Conservation (phyloP, 805 yeast genomes). For the Teunomyces stri region DNA sequence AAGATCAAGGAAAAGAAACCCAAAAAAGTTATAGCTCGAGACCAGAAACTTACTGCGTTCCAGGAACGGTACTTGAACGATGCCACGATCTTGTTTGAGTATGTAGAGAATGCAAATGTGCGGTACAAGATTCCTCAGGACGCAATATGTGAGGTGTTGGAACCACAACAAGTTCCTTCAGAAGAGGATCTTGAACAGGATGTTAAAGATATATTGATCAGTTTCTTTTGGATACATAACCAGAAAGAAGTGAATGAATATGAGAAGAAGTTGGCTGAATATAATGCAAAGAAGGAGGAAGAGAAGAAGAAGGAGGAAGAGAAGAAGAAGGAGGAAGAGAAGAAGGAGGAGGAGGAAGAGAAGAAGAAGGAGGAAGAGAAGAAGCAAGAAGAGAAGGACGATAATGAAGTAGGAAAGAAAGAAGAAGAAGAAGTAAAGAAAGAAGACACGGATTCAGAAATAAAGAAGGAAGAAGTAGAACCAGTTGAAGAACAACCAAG, state of each 20-base stretch:
- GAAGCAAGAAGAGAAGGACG: constrained; percentile 11
- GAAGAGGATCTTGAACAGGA: constrained; percentile 14
- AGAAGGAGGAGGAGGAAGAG: constrained; percentile 15
- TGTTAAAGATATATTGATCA: constrained; percentile 42
- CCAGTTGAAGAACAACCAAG: neutral
- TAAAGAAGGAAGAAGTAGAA: neutral
- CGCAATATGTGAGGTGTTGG: constrained; percentile 62
- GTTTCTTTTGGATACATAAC: constrained; percentile 52
- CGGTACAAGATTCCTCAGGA: constrained; percentile 76
- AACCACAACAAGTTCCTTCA: constrained; percentile 10
- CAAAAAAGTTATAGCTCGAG: constrained; percentile 28
- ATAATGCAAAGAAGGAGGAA: constrained; percentile 27
- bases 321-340: constrained; percentile 19
- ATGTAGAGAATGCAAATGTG: constrained; percentile 71
- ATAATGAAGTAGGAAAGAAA: neutral
- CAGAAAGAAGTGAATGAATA: constrained; percentile 46
- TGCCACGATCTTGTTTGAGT: constrained; percentile 82
- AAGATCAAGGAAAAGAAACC: constrained; percentile 15
- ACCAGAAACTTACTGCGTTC: constrained; percentile 67
- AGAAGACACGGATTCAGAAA: no score
- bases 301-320: constrained; percentile 18
- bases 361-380: constrained; percentile 22
- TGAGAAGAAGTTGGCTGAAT: constrained; percentile 33
- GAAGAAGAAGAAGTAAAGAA: no score
- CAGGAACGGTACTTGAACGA: constrained; percentile 67